Conservation (phyloP, 73 alveolate species). For the Paramecium bursaria region DNA sequence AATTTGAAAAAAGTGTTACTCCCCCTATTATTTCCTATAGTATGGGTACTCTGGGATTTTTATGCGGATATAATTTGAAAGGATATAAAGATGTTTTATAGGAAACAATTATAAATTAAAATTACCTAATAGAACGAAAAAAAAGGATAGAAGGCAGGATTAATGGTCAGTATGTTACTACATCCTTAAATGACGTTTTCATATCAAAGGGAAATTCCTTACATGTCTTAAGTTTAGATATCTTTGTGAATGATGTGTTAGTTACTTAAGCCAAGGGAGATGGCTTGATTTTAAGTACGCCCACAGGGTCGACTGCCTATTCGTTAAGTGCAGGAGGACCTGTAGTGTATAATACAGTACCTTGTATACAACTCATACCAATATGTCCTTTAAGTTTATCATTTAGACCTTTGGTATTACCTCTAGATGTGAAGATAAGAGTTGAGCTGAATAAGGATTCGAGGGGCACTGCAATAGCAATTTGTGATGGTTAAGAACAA, state of each 20-base stretch:
- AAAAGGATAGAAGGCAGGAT: conserved; percentile 29
- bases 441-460: conserved; percentile 37
- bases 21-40: conserved; percentile 63
- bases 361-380: conserved; percentile 85
- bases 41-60: conserved; percentile 67
- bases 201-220: conserved; percentile 22
- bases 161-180: neutral
- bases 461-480: conserved; percentile 51
- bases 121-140: conserved; percentile 19
- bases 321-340: conserved; percentile 96
- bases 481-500: conserved; percentile 62
- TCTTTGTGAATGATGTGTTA: conserved; percentile 48
- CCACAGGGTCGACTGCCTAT: conserved; percentile 98
- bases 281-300: conserved; percentile 89
- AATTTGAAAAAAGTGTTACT: conserved; percentile 15
- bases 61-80: conserved; percentile 58
- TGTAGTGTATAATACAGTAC: conserved; percentile 87
- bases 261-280: conserved; percentile 80
- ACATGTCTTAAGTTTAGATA: conserved; percentile 57
- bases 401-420: conserved; percentile 95
- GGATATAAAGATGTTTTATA: neutral
- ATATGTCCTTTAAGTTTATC: conserved; percentile 94
- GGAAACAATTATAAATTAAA: neutral
- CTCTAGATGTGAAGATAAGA: conserved; percentile 68
- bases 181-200: conserved; percentile 41